phyloP scores from a whole-genome alignment of 176 grass and related monocot genomes.

The Melocanna baccifera region DNA sequence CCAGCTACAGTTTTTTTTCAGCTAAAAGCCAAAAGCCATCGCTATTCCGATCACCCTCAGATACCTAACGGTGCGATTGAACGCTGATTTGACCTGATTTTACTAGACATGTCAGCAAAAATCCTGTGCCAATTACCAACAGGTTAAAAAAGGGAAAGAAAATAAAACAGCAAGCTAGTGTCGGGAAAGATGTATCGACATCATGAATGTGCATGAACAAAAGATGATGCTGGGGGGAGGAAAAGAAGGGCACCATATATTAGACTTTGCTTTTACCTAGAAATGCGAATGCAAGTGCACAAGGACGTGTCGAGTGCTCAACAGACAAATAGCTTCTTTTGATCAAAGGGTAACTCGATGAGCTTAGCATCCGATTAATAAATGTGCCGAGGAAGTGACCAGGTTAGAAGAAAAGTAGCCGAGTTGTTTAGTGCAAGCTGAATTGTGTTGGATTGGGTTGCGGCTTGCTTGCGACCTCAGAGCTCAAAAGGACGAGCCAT shows the following conservation, averaged over 20 bases:
- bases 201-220: constrained; percentile 37
- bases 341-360: constrained; percentile 45
- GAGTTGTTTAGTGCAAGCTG: constrained; percentile 26
- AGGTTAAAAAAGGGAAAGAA: background rate
- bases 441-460: constrained; percentile 21
- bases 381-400: background rate
- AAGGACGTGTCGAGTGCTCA: constrained; percentile 46
- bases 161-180: background rate
- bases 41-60: no score
- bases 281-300: constrained; percentile 41
- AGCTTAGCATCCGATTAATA: background rate
- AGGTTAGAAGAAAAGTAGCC: constrained; percentile 10
- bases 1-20: no score
- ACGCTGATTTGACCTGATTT: constrained; percentile 33
- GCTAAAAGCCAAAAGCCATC: no score
- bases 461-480: background rate
- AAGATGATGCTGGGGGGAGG: constrained; percentile 8
- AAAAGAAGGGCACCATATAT: constrained; percentile 1
- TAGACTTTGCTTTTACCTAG: constrained; percentile 30
- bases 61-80: background rate
- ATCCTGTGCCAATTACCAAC: constrained; percentile 24
- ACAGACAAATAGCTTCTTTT: constrained; percentile 30
- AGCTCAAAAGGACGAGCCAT: constrained; percentile 9
- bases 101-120: constrained; percentile 33
- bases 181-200: constrained; percentile 23